A percentile compares a stretch with the other conserved stretches of the same genome.
phyloP scores from a whole-genome alignment of 2,329 filamentous ascomycete genomes.

The Exophiala sp. region DNA sequence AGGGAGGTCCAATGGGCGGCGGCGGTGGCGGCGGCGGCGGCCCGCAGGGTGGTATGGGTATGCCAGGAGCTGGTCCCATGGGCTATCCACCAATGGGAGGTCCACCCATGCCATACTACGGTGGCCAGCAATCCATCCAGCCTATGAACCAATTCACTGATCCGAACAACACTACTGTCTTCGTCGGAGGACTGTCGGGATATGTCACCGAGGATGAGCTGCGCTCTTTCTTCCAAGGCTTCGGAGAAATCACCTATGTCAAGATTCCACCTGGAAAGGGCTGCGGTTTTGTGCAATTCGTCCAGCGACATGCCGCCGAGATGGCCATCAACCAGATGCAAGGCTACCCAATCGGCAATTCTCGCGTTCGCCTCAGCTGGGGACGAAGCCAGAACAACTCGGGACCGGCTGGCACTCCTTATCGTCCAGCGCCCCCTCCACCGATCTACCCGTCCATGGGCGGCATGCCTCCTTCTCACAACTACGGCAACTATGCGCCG shows the following conservation, averaged over 20 bases:
- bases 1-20: conserved; percentile 47
- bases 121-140: conserved; percentile 70
- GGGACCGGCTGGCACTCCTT: conserved; percentile 89
- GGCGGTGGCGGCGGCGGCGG: conserved; percentile 49
- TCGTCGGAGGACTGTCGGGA: conserved; percentile 92
- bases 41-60: conserved; percentile 40
- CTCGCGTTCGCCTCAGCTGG: conserved; percentile 94
- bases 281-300: conserved; percentile 98
- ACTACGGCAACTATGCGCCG: conserved; percentile 63
- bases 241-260: conserved; percentile 98
- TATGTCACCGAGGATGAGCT: conserved; percentile 99
- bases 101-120: conserved; percentile 65
- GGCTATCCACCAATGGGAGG: conserved; percentile 66
- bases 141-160: conserved; percentile 99
- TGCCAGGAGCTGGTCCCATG: conserved; percentile 53
- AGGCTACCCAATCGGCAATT: conserved; percentile 98
- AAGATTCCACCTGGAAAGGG: conserved; percentile 99
- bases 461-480: conserved; percentile 62
- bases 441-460: conserved; percentile 70
- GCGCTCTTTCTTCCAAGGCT: conserved; percentile 99
- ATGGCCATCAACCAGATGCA: conserved; percentile 99
- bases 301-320: conserved; percentile 96
- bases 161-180: conserved; percentile 98
- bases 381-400: conserved; percentile 99
- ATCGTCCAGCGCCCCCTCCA: conserved; percentile 84